Base-by-base conservation (phyloP, 2,329 filamentous ascomycete genomes). In the Fusarium lateritium region DNA sequence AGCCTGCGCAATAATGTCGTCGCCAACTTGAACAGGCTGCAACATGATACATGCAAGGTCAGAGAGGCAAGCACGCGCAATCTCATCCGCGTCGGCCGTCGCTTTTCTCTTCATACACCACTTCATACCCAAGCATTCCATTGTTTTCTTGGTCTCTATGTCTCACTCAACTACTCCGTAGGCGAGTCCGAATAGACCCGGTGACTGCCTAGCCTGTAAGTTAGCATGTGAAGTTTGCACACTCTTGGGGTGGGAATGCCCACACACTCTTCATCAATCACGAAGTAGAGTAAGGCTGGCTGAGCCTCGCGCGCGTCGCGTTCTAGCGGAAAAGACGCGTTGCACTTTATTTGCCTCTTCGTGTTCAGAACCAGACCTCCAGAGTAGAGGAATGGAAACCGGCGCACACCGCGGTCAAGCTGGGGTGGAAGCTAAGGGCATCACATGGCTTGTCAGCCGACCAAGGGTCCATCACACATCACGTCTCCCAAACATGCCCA, bases 401-500 rank as follows among this genome's bases (percentile, higher is more conserved):
- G 36, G 47, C 54, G 52, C 36, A 40, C 59, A 42, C 50, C 43
- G 59, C 33, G 63, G 59, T 49, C 46, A 45, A 55, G 36, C 36
- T 54, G 42, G 34, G 46, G 26, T 31, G 43, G 61, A 47, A 53
- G 51, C 47, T 58, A 65, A 50, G 64, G 46, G 58, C 56, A 71
- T 74, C 72, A 73, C 70, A 74, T 74, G 72, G 72, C 66, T 65
- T 60, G 66, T 74, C 72, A 74, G 72, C 70, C 69, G 72, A 74
- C 72, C 70, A 39, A 53, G 52, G 49, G 59, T 72, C 61, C 52
- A 57, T 71, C 46, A 69, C 58, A 38, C 57, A 63, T 63, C 65
- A 28, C 31, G 51, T 69, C 53, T 60, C 64, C 46, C 28, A 31
- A 55, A 56, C 45, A 56, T 52, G 51, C 28, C 56, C 56, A 60